Percentiles rank a stretch among this genome's conserved stretches.
Conservation (phyloP, 495 filamentous ascomycete genomes). For the Aspergillus bridgeri region DNA sequence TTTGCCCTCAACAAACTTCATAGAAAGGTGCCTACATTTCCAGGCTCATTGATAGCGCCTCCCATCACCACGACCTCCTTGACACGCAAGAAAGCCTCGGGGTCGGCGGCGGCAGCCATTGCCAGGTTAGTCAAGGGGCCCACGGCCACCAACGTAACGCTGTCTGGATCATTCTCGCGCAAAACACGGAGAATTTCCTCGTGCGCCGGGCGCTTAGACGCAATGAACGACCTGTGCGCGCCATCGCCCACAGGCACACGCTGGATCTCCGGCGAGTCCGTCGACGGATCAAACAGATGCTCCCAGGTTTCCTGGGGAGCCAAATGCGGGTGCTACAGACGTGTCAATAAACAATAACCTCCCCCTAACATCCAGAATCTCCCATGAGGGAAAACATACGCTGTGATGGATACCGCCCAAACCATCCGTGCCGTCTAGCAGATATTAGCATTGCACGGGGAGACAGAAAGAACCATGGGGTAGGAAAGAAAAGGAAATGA, state of each 20-base stretch:
- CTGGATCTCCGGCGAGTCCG: conserved; percentile 35
- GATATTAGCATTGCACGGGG: conserved; percentile 13
- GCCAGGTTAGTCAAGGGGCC: conserved; percentile 92
- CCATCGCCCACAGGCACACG: conserved; percentile 32
- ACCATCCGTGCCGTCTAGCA: conserved; percentile 81
- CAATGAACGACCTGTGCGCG: conserved; percentile 56
- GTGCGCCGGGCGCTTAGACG: conserved; percentile 68
- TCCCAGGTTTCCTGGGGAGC: conserved; percentile 82
- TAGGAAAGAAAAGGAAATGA: conserved; percentile 11
- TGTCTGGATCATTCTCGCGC: conserved; percentile 70
- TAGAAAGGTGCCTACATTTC: conserved; percentile 57
- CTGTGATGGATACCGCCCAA: conserved; percentile 83
- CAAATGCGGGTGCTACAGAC: conserved; percentile 75
- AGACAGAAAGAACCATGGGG: background rate
- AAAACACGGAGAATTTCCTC: conserved; percentile 83
- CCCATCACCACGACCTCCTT: conserved; percentile 98
- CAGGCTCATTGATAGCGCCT: conserved; percentile 71
- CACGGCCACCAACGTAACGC: conserved; percentile 83
- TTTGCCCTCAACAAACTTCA: background rate
- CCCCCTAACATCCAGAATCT: too few relatives aligned
- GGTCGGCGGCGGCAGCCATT: conserved; percentile 77
- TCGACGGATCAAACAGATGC: conserved; percentile 62
- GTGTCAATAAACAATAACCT: conserved; percentile 12
- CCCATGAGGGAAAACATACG: too few relatives aligned
- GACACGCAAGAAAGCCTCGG: conserved; percentile 78